Evolutionary conservation across 1,284 basidiomycete genomes (phyloP), one percentile per base, ranked within the genome.

Genomic region (Mycena sp.): DNA sequence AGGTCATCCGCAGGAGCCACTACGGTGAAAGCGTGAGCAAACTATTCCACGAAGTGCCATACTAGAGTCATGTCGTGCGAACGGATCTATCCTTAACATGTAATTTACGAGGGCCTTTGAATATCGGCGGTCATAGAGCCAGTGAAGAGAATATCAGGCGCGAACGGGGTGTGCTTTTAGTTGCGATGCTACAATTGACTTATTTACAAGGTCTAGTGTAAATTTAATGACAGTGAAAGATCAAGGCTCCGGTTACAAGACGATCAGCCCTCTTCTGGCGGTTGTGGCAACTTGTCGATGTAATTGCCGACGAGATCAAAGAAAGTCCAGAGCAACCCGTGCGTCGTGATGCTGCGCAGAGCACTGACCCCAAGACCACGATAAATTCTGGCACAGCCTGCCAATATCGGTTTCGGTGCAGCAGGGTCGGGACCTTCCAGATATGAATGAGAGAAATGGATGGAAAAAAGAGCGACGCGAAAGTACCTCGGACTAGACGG

Each of bases 1-100:
- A 99, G 84, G 97, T 98, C 51, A 98, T 99, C 66, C 83, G 97
- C 69, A 87, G 97, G 68, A 95, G 92, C 72, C 92, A 94, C 74
- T 94, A 93, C 70, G 92, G 92, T 19, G 92, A 93, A 79, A 92
- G 90, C 77, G 88, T 93, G 69, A 91, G 89, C 59, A 92, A 91
- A 81, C 78, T 94, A 67, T 94, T 94, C 77, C 85, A 93, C 73
- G 91, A 94, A 76, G 91, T 94, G 70, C 92, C 92, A 67, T 93
- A 92, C 77, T 93, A 85, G 80, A 46, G 7, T 7, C 14, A 35
- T 9, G 32, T 7, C 32, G 32, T 44, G 19, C 19, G 43, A 44
- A 44, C 11, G 43, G 19, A 26, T 44, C 9, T 21, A 44, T n/a
- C 17, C n/a, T n/a, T n/a, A n/a, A n/a, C n/a, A n/a, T n/a, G n/a